Percentiles rank a stretch among this genome's conserved stretches.
Conservation (phyloP, 2,329 filamentous ascomycete species). For the Monascus ruber region DNA sequence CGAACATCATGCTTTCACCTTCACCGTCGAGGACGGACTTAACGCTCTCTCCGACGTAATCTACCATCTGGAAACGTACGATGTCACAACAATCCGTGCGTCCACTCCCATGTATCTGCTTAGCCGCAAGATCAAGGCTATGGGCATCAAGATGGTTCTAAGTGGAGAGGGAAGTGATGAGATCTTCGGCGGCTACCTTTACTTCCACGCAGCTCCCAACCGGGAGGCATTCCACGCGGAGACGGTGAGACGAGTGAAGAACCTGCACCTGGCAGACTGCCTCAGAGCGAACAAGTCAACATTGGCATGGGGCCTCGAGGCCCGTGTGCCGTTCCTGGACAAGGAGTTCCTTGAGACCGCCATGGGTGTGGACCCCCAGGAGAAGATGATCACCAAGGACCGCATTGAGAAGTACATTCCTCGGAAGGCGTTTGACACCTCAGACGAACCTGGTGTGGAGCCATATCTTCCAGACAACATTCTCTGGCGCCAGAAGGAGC, state of each 20-base stretch:
- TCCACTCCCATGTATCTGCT: conserved; percentile 98
- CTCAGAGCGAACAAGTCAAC: conserved; percentile 98
- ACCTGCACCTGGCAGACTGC: conserved; percentile 93
- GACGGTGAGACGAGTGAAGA: conserved; percentile 87
- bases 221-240: conserved; percentile 91
- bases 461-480: conserved; percentile 95
- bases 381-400: conserved; percentile 90
- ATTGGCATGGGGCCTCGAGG: conserved; percentile 93
- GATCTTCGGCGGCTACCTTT: conserved; percentile 96
- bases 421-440: conserved; percentile 92
- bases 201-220: conserved; percentile 91
- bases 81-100: conserved; percentile 95
- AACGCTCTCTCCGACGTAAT: conserved; percentile 97
- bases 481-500: conserved; percentile 97
- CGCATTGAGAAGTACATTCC: conserved; percentile 96
- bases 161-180: conserved; percentile 95
- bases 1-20: conserved; percentile 96
- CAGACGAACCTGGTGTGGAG: conserved; percentile 64
- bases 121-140: conserved; percentile 97
- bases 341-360: conserved; percentile 87
- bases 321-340: conserved; percentile 94
- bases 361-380: conserved; percentile 88
- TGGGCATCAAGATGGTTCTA: conserved; percentile 99
- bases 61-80: conserved; percentile 93
- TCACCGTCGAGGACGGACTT: conserved; percentile 93